Evolutionary conservation across 305 asterid genomes (phyloP), one percentile per base, ranked within the genome.

Genomic region (Striga hermonthica): DNA sequence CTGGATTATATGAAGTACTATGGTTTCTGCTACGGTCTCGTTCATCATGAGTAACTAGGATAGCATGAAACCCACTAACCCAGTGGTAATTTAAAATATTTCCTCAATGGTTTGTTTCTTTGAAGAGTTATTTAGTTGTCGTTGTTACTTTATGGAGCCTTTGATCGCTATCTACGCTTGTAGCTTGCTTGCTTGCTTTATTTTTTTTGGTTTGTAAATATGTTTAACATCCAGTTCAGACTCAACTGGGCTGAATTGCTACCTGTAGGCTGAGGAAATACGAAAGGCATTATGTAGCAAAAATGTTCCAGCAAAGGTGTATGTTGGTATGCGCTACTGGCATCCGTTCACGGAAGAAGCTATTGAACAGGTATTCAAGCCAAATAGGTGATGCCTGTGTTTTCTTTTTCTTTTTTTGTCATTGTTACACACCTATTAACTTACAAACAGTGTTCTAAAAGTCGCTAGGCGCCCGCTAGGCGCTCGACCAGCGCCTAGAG

Each of bases 291-390:
- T 93, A 22, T 79, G 57, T 36, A 82, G 59, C 64, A 90, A 90
- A 84, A 75, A 86, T 72, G 85, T 90, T 64, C 96, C 95, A 6
- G 99, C 96, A 64, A 85, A 88, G 74, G 97, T 93, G 74, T 93
- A 90, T 64, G 97, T 90, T 61, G 99, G 97, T 34, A 93, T 93
- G 99, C 96, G 96, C 57, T 90, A 93, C 80, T 93, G 97, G 99
- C 99, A 93, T 81, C 99, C 99, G 68, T 93, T 90, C 79, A 93
- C 96, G 13, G 97, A 93, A 78, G 99, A 93, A 80, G 97, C 99
- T 76, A 93, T 93, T 76, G 95, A 86, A 65, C 89, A 81, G 95
- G 97, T 91, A 78, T 13, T 44, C 61, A 44, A 9, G 6, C 54
- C 64, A 41, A 63, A 35, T 50, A 11, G 36, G 45, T 64, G 15